These are phyloP conservation scores for Yarrowia yakushimensis DNA, from an alignment of 805 yeast species.

Conservation along the genomic window DNA sequence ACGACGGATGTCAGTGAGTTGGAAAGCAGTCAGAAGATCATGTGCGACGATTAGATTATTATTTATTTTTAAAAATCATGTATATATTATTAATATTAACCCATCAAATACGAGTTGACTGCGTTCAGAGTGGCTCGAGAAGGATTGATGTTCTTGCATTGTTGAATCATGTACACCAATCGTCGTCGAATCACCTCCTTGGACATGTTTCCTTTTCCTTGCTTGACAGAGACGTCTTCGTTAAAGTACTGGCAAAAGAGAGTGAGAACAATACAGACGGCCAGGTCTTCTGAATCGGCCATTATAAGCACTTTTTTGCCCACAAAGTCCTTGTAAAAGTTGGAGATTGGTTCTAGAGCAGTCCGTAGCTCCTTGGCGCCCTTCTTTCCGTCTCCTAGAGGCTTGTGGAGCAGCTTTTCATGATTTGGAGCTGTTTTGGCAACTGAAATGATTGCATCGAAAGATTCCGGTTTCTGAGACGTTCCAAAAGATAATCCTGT, in stretches of 20 bases:
- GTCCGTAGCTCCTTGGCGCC: slow-evolving; percentile 61
- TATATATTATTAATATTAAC: slow-evolving; percentile 28
- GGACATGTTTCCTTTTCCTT: slow-evolving; percentile 27
- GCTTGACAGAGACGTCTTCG: slow-evolving; percentile 38
- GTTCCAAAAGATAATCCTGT: not conserved
- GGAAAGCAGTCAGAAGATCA: slow-evolving; percentile 8
- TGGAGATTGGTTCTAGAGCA: slow-evolving; percentile 45
- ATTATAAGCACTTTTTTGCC: slow-evolving; percentile 43
- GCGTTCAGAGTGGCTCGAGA: slow-evolving; percentile 74
- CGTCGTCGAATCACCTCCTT: slow-evolving; percentile 57
- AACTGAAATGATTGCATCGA: not conserved
- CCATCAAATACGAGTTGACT: slow-evolving; percentile 58
- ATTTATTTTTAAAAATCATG: not conserved
- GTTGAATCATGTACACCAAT: slow-evolving; percentile 48
- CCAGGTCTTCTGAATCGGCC: slow-evolving; percentile 61
- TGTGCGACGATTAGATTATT: slow-evolving; percentile 3
- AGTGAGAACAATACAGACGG: slow-evolving; percentile 57
- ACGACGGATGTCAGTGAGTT: not conserved
- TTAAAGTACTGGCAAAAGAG: slow-evolving; percentile 49
- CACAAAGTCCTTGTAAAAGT: slow-evolving; percentile 27
- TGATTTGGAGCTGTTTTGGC: not conserved
- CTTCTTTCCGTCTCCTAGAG: slow-evolving; percentile 47
- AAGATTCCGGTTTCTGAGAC: not conserved
- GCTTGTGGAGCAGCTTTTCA: not conserved
- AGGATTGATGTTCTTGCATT: slow-evolving; percentile 57